A percentile compares a stretch with the other conserved stretches of the same genome.
These are phyloP conservation scores for Penicillium sp. DNA, from an alignment of 2,329 filamentous ascomycete species.

Conservation along the genomic window DNA sequence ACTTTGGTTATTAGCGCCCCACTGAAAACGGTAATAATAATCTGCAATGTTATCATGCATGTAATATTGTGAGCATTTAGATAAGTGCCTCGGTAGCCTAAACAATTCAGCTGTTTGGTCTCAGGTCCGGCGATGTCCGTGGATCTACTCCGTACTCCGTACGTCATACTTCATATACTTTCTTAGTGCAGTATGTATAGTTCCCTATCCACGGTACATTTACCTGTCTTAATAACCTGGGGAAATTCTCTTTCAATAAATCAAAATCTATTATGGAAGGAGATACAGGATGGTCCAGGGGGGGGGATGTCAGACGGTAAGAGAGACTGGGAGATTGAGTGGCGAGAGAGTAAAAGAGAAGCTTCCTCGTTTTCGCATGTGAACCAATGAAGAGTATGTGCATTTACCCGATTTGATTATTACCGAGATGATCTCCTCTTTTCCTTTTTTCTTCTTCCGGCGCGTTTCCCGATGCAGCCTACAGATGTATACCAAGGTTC, in stretches of 20 bases:
- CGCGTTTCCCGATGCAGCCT: not conserved
- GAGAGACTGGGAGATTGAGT: not conserved
- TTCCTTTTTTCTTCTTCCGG: not conserved
- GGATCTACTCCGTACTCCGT: not conserved
- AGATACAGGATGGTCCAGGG: conserved; percentile 2
- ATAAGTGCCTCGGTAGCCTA: not conserved
- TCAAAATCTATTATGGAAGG: conserved; percentile 2
- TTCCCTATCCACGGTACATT: not conserved
- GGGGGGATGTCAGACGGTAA: not conserved
- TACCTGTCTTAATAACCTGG: not conserved
- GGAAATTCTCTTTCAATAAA: not conserved
- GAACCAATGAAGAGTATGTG: conserved; percentile 9
- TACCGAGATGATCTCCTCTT: not conserved
- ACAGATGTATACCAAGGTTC: not conserved
- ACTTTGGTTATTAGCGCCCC: not conserved
- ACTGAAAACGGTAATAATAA: conserved; percentile 1
- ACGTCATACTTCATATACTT: not conserved
- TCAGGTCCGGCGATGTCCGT: not conserved
- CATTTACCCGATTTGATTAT: conserved; percentile 27
- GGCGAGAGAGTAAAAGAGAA: not conserved
- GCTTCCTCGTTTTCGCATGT: conserved; percentile 4
- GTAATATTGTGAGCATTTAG: not conserved
- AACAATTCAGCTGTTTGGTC: not conserved
- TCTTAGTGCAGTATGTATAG: not conserved
- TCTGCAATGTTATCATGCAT: conserved; percentile 5